Evolutionary conservation across 345 rosid species (phyloP).

Genomic region (Pugionium dolabratum): DNA sequence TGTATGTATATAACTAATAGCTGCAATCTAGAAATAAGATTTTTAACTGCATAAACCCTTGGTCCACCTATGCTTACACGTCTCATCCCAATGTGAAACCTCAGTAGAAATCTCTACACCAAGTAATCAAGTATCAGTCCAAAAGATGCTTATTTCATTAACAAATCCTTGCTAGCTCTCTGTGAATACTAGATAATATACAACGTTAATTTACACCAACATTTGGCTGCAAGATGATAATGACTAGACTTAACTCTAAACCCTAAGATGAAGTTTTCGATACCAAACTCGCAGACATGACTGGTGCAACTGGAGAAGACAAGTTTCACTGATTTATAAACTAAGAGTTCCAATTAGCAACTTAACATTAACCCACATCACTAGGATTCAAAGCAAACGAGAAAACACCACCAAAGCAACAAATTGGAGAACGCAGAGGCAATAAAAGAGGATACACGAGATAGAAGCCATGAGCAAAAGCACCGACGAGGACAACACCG

Average conservation of each 20-base stretch:
- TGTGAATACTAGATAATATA: neutral
- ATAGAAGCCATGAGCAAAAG: conserved; percentile 83
- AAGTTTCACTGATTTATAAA: conserved; percentile 10
- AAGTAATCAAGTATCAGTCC: neutral
- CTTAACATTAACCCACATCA: neutral
- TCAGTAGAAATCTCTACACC: neutral
- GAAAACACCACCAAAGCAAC: neutral
- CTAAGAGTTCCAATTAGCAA: neutral
- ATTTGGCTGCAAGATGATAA: neutral
- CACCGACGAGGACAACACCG: conserved; percentile 75
- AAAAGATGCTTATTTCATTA: neutral
- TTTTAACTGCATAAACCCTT: neutral
- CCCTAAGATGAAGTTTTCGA: neutral
- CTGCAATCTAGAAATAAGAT: neutral
- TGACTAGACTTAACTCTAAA: conserved; percentile 2
- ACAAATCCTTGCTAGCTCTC: neutral
- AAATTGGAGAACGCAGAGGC: neutral
- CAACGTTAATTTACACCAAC: neutral
- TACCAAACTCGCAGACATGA: neutral
- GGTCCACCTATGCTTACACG: conserved; percentile 8
- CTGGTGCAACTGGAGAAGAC: neutral
- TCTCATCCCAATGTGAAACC: neutral
- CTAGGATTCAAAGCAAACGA: neutral
- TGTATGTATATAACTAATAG: neutral
- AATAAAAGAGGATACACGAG: conserved; percentile 88